These are phyloP conservation scores for Spergularia bocconei DNA, from an alignment of 148 eudicot genomes.

Conservation along the genomic window DNA sequence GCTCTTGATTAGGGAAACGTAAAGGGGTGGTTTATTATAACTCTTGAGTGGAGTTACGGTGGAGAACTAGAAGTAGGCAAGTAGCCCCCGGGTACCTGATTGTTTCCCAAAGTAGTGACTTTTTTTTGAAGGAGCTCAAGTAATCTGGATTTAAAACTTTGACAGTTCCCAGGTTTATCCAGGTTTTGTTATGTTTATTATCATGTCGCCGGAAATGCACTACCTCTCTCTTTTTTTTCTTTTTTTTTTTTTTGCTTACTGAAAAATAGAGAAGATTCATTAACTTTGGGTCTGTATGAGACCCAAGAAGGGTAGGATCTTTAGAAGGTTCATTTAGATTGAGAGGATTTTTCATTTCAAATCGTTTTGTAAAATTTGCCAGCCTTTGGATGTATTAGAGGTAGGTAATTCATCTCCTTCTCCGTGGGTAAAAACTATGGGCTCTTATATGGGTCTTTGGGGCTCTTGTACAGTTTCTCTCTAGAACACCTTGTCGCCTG, in stretches of 20 bases:
- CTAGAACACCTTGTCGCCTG: no score
- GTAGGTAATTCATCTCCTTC: not conserved
- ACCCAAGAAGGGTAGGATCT: no score
- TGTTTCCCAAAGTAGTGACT: no score
- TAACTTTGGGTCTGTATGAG: not conserved
- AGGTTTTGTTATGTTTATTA: not conserved
- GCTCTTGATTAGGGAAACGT: no score
- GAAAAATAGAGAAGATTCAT: not conserved
- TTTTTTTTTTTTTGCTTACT: conserved; percentile 1
- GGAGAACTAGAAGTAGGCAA: no score
- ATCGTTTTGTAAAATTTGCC: not conserved
- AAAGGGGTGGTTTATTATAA: no score
- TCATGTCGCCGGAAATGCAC: no score
- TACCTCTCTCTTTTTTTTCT: not conserved
- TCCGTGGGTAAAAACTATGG: no score
- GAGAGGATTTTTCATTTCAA: not conserved
- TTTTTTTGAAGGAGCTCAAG: not conserved
- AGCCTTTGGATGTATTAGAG: not conserved
- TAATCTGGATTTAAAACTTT: not conserved
- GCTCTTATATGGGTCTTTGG: no score
- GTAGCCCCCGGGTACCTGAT: no score
- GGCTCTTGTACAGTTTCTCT: no score
- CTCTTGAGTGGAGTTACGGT: no score
- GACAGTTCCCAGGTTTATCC: not conserved
- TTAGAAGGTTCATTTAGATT: not conserved